Percentiles rank a stretch among this genome's conserved stretches.
Evolutionary conservation across 257 asterid genomes (phyloP).

Genomic region (Solanum okadae): DNA sequence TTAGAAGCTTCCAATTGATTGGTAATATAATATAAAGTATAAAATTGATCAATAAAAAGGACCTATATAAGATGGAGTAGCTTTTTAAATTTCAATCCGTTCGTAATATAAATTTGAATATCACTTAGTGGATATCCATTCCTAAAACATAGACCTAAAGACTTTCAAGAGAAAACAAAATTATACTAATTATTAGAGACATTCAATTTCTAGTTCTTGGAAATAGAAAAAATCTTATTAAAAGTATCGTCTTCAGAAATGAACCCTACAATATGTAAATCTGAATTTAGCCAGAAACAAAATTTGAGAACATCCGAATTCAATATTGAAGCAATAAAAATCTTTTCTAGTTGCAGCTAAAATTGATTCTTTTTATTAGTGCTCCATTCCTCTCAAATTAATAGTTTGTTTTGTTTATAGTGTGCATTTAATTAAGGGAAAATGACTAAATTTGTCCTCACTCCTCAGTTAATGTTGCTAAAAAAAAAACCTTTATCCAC

Average conservation of each 20-base stretch:
- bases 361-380: not conserved
- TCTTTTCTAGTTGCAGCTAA: not conserved
- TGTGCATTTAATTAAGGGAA: not conserved
- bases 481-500: too few species aligned
- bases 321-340: not conserved
- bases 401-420: not conserved
- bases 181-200: not conserved
- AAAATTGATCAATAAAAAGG: not conserved
- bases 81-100: not conserved
- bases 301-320: not conserved
- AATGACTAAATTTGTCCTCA: not conserved
- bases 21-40: not conserved
- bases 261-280: too few species aligned
- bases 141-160: not conserved
- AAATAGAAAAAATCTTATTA: not conserved
- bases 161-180: not conserved
- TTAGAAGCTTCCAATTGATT: not conserved
- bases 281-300: not conserved
- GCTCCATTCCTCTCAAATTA: not conserved
- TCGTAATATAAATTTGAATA: not conserved
- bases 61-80: not conserved
- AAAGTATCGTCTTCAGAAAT: not conserved
- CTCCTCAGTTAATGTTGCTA: not conserved
- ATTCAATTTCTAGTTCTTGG: too few species aligned
- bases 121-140: not conserved